These are phyloP conservation scores for Russula vinacea DNA, from an alignment of 768 basidiomycete species.

Conservation along the genomic window DNA sequence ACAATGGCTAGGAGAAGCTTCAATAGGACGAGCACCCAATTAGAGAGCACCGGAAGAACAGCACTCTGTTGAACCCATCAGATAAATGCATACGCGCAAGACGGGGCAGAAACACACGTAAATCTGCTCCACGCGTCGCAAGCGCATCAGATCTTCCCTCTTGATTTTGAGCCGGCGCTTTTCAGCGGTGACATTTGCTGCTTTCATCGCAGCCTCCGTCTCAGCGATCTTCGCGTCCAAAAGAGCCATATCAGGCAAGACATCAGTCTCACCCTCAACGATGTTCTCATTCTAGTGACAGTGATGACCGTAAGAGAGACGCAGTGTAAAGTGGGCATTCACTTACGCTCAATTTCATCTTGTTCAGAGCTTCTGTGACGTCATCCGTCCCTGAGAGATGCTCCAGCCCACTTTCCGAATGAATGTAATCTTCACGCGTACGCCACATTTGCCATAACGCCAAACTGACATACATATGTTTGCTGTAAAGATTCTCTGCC, in stretches of 20 bases:
- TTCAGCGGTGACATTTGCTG: conserved; percentile 51
- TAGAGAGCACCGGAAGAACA: conserved; percentile 78
- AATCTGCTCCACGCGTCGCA: conserved; percentile 88
- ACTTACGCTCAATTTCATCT: conserved; percentile 34
- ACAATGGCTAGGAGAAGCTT: conserved; percentile 92
- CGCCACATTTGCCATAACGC: conserved; percentile 93
- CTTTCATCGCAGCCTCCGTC: conserved; percentile 49
- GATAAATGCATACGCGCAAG: conserved; percentile 4
- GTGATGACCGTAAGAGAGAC: conserved; percentile 6
- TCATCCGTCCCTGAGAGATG: conserved; percentile 67
- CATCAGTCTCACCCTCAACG: conserved; percentile 54
- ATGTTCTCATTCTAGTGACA: conserved; percentile 19
- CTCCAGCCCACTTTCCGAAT: conserved; percentile 87
- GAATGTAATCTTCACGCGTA: conserved; percentile 92
- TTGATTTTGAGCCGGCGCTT: conserved; percentile 62
- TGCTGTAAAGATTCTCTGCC: conserved; percentile 84
- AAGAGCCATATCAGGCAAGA: conserved; percentile 67
- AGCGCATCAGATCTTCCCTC: conserved; percentile 77
- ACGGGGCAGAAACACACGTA: conserved; percentile 58
- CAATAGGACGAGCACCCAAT: conserved; percentile 89
- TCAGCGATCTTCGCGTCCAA: conserved; percentile 75
- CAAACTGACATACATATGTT: conserved; percentile 87
- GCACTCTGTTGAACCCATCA: conserved; percentile 53
- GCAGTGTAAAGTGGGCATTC: not conserved
- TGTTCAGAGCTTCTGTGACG: conserved; percentile 45